A percentile compares a stretch with the other conserved stretches of the same genome.
These are phyloP conservation scores for Dryas integrifolia DNA, from an alignment of 331 rosid genomes.

Conservation along the genomic window DNA sequence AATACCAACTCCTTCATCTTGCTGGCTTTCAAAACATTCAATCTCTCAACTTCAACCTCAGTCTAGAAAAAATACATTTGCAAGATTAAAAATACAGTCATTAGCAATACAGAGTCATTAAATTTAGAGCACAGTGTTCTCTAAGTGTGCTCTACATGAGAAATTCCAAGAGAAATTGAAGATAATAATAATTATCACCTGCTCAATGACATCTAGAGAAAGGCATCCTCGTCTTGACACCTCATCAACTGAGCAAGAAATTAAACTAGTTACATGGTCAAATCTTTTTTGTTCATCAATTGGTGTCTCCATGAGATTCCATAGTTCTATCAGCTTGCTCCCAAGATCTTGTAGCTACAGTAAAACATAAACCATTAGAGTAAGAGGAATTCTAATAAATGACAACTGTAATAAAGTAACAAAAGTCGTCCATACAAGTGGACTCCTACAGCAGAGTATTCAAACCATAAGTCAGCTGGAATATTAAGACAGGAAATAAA, in stretches of 20 bases:
- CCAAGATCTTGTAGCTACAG: slow-evolving; percentile 64
- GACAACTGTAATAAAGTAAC: not conserved
- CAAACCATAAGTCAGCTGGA: not conserved
- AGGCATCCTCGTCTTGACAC: slow-evolving; percentile 70
- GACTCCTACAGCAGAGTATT: not conserved
- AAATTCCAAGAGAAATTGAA: slow-evolving; percentile 18
- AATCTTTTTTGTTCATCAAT: slow-evolving; percentile 54
- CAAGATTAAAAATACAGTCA: slow-evolving; percentile 8
- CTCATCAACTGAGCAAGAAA: slow-evolving; percentile 60
- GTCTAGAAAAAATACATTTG: slow-evolving; percentile 32
- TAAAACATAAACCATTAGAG: slow-evolving; percentile 16
- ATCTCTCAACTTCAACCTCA: slow-evolving; percentile 64
- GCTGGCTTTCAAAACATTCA: slow-evolving; percentile 72
- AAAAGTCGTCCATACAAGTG: not conserved
- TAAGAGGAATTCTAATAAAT: not conserved
- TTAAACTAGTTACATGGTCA: slow-evolving; percentile 53
- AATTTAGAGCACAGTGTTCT: slow-evolving; percentile 4
- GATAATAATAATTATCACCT: slow-evolving; percentile 38
- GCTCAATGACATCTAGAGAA: slow-evolving; percentile 60
- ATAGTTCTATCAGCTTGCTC: slow-evolving; percentile 49
- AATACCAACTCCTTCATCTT: slow-evolving; percentile 78
- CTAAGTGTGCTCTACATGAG: slow-evolving; percentile 1
- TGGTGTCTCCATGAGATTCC: slow-evolving; percentile 83
- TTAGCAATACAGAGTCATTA: slow-evolving; percentile 17
- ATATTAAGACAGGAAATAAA: not conserved